Evolutionary conservation across 805 yeast genomes (phyloP).

Genomic region (Sugiyamaella marilandica): DNA sequence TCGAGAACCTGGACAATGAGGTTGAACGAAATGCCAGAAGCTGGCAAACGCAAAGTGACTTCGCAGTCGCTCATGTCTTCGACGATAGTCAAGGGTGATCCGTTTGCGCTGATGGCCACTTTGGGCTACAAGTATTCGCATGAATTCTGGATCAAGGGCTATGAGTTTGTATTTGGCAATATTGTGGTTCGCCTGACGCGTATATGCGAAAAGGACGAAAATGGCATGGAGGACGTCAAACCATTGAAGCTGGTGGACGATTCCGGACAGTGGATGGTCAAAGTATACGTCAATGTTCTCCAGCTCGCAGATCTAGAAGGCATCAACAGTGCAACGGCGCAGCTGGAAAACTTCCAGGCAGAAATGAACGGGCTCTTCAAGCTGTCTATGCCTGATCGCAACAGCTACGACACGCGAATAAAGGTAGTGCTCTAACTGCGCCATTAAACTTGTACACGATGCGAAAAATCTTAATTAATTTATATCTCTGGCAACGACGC

Average conservation of each 20-base stretch:
- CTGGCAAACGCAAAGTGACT: slow-evolving; percentile 44
- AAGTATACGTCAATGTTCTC: slow-evolving; percentile 65
- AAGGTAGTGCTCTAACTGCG: slow-evolving; percentile 16
- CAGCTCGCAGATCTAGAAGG: slow-evolving; percentile 71
- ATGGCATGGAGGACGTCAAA: slow-evolving; percentile 1
- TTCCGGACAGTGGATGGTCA: slow-evolving; percentile 38
- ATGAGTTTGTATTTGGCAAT: slow-evolving; percentile 56
- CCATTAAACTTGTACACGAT: background rate
- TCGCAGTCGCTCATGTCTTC: slow-evolving; percentile 66
- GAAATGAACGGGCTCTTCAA: slow-evolving; percentile 65
- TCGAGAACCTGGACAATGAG: slow-evolving; percentile 27
- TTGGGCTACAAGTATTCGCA: slow-evolving; percentile 67
- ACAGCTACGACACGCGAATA: slow-evolving; percentile 74
- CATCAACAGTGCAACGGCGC: slow-evolving; percentile 59
- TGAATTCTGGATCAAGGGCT: slow-evolving; percentile 59
- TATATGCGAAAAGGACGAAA: slow-evolving; percentile 37
- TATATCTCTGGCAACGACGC: no score
- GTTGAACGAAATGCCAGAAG: slow-evolving; percentile 36
- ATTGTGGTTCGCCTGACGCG: slow-evolving; percentile 53
- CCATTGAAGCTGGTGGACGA: slow-evolving; percentile 24
- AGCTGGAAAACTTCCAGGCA: slow-evolving; percentile 56
- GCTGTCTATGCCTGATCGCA: slow-evolving; percentile 71
- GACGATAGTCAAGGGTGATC: slow-evolving; percentile 33
- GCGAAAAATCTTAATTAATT: background rate
- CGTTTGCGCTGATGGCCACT: slow-evolving; percentile 44